Conservation (phyloP, 148 eudicot species). For the Chenopodium suecicum region DNA sequence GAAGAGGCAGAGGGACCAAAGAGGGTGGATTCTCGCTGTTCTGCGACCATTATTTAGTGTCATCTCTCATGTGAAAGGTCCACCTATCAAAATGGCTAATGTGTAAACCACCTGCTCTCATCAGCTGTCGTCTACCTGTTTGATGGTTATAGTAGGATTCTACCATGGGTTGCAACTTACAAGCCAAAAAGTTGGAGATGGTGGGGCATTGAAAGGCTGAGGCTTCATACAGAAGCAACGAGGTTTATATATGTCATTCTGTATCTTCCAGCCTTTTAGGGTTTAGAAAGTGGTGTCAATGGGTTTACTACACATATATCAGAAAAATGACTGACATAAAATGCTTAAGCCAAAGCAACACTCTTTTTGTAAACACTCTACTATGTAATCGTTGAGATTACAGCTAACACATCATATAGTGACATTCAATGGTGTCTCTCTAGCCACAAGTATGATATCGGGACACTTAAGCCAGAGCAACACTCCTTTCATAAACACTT, state of each 20-base stretch:
- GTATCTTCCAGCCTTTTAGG: neutral
- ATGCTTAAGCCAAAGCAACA: neutral
- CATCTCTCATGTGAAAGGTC: neutral
- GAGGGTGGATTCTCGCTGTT: neutral
- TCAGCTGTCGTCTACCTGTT: neutral
- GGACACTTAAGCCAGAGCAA: neutral
- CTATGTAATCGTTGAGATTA: neutral
- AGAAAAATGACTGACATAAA: neutral
- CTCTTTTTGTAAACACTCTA: neutral
- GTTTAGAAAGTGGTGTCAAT: neutral
- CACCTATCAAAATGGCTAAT: neutral
- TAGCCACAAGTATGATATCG: neutral
- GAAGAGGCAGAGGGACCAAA: neutral
- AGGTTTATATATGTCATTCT: neutral
- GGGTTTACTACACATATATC: neutral
- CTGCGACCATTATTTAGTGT: neutral
- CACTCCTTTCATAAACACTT: neutral
- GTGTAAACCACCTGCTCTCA: neutral
- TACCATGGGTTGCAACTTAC: neutral
- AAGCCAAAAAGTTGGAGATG: neutral
- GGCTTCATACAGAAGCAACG: neutral
- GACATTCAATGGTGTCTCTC: neutral
- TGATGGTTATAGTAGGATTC: neutral
- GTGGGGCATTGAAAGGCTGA: neutral
- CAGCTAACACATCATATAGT: neutral